Percentiles rank a stretch among this genome's conserved stretches.
phyloP scores from a whole-genome alignment of 768 basidiomycete genomes.

The Mycena filopes region DNA sequence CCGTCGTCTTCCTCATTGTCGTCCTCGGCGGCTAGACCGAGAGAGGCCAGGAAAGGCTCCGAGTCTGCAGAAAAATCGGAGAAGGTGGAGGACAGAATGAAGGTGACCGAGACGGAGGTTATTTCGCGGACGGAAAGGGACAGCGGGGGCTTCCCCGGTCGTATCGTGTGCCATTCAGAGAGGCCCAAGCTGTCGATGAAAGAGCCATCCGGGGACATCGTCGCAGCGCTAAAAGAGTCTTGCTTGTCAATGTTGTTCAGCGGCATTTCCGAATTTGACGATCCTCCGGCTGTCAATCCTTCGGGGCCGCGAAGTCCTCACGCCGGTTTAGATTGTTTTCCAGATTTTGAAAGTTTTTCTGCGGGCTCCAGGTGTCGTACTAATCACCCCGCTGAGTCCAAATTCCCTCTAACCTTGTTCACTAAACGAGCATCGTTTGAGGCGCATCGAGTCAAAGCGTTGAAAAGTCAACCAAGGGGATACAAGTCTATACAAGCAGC shows the following conservation, averaged over 20 bases:
- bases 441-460: too few relatives aligned
- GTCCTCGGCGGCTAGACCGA: slow-evolving; percentile 47
- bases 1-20: slow-evolving; percentile 50
- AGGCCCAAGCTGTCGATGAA: slow-evolving; percentile 34
- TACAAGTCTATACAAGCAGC: background rate
- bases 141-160: slow-evolving; percentile 82
- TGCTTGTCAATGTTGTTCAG: background rate
- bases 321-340: too few relatives aligned
- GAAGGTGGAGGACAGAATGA: slow-evolving; percentile 71
- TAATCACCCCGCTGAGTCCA: too few relatives aligned
- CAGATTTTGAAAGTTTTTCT: too few relatives aligned
- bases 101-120: slow-evolving; percentile 87
- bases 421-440: too few relatives aligned
- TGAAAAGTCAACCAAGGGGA: too few relatives aligned
- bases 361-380: too few relatives aligned
- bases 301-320: too few relatives aligned
- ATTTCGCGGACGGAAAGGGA: slow-evolving; percentile 80
- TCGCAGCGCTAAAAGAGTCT: slow-evolving; percentile 1
- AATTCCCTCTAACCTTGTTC: too few relatives aligned
- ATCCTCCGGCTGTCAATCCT: too few relatives aligned
- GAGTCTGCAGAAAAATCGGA: slow-evolving; percentile 49
- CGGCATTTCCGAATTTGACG: too few relatives aligned
- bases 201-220: slow-evolving; percentile 42
- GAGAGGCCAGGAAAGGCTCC: slow-evolving; percentile 55
- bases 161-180: slow-evolving; percentile 74